Percentiles rank a stretch among this genome's conserved stretches.
phyloP scores from a whole-genome alignment of 192 early-diverging fungal genomes.

The Lobosporangium transversale region DNA sequence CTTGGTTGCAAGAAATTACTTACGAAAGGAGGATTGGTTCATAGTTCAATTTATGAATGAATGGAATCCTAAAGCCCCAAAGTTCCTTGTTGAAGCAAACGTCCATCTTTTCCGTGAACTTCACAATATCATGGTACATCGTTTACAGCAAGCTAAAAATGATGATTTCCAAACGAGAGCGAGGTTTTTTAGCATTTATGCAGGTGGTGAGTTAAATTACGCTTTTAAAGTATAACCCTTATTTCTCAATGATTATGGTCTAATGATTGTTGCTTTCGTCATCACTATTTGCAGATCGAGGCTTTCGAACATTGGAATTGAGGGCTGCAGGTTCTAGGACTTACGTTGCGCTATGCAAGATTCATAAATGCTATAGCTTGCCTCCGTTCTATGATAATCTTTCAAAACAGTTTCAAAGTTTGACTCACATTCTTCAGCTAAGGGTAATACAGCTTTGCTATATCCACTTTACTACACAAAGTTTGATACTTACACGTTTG shows the following conservation, averaged over 20 bases:
- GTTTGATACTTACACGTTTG: not conserved
- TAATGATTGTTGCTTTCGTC: not conserved
- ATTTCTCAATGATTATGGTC: not conserved
- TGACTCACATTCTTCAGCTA: constrained; percentile 2
- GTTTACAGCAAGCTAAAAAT: constrained; percentile 1
- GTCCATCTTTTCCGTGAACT: constrained; percentile 4
- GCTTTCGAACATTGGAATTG: constrained; percentile 1
- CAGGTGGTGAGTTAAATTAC: not conserved
- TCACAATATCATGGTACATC: constrained; percentile 3
- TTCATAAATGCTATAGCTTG: not conserved
- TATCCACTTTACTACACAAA: not conserved
- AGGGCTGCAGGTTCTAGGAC: not conserved
- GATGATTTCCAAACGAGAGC: not conserved
- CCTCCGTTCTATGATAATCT: not conserved
- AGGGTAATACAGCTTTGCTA: constrained; percentile 3
- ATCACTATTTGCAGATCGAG: not conserved
- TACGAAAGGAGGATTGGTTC: constrained; percentile 1
- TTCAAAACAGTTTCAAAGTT: not conserved
- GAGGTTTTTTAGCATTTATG: constrained; percentile 3
- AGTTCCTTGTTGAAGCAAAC: constrained; percentile 5
- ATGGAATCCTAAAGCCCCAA: not conserved
- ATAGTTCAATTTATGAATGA: not conserved
- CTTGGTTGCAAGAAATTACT: not conserved
- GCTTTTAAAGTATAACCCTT: not conserved
- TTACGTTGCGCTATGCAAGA: constrained; percentile 1